Base-by-base conservation (phyloP, 345 rosid species). In the Ceriops decandra region DNA sequence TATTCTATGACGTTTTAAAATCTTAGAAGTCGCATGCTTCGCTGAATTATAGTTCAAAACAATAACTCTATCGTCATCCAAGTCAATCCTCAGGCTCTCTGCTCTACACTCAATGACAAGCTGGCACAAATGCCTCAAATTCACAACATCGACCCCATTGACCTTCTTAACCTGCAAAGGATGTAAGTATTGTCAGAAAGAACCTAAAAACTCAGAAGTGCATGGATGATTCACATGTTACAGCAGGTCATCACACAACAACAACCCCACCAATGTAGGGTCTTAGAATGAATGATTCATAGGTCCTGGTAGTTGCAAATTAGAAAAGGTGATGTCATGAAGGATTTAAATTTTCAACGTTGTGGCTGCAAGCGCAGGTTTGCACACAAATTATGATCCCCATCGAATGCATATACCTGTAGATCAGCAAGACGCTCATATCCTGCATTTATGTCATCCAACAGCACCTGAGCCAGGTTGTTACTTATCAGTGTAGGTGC, bases 401-500 rank as follows among this genome's bases (percentile, higher is more conserved):
- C 11, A 2, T 38, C 5, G 10, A 52, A 54, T 27, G 47, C 8
- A 56, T 28, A 68, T 60, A 93, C 96, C 90, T 90, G 97, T 61
- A 88, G 67, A 74, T 88, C 97, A 17, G 93, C 87, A 73, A 90
- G 92, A 74, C 96, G 96, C 83, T 90, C 97, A 5, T 85, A 85
- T 62, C 98, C 98, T 6, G 90, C 83, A 79, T 90, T 93, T 70
- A 86, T 86, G 72, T 88, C 97, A 83, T 93, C 97, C 88, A 86
- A 82, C 79, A 88, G 83, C 74, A 93, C 93, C 97, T 90, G 82
- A 66, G 74, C 67, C 80, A 87, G 30, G 75, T 6, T 70, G 53
- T 26, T 56, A 7, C 42, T 62, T 46, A 67, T 79, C 68, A 80
- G 36, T 67, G 57, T 38, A 67, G 32, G 36, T 52, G 30, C 46